A percentile compares a stretch with the other conserved stretches of the same genome.
These are phyloP conservation scores for Leucocoprinus leucothites DNA, from an alignment of 768 basidiomycete species.

Conservation along the genomic window DNA sequence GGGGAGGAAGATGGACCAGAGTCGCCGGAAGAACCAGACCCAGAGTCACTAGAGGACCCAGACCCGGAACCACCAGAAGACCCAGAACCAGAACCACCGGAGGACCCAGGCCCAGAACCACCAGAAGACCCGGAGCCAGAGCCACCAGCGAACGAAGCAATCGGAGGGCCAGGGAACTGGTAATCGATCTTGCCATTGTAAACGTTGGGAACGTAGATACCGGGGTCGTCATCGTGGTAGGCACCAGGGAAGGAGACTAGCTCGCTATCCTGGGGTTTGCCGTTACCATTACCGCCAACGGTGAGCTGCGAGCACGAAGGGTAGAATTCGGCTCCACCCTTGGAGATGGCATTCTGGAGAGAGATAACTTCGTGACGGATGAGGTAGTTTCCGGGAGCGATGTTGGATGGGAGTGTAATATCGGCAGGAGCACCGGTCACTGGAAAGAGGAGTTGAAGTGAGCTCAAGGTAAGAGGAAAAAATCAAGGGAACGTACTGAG, in stretches of 20 bases:
- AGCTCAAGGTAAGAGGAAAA: not conserved
- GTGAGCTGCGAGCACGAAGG: conserved; percentile 62
- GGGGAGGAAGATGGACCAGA: too few species aligned
- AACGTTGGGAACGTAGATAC: conserved; percentile 39
- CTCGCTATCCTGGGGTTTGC: conserved; percentile 40
- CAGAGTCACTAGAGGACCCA: too few species aligned
- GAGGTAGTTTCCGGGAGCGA: conserved; percentile 70
- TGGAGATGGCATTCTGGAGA: conserved; percentile 56
- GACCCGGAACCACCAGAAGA: too few species aligned
- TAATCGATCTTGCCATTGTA: not conserved
- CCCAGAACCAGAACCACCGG: too few species aligned
- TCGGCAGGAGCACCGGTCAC: conserved; percentile 39
- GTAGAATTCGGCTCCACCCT: conserved; percentile 78
- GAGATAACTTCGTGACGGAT: conserved; percentile 80
- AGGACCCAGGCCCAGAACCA: too few species aligned
- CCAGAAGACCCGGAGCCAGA: too few species aligned
- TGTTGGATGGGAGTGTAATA: conserved; percentile 43
- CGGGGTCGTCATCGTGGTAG: conserved; percentile 68
- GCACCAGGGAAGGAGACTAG: conserved; percentile 71
- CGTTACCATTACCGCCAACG: conserved; percentile 52
- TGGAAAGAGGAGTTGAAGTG: conserved; percentile 10
- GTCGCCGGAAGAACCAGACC: too few species aligned
- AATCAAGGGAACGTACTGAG: conserved; percentile 39
- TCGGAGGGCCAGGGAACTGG: conserved; percentile 10
- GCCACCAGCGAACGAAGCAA: conserved; percentile 4